These are phyloP conservation scores for Trapa bicornis DNA, from an alignment of 345 rosid genomes.

Conservation along the genomic window DNA sequence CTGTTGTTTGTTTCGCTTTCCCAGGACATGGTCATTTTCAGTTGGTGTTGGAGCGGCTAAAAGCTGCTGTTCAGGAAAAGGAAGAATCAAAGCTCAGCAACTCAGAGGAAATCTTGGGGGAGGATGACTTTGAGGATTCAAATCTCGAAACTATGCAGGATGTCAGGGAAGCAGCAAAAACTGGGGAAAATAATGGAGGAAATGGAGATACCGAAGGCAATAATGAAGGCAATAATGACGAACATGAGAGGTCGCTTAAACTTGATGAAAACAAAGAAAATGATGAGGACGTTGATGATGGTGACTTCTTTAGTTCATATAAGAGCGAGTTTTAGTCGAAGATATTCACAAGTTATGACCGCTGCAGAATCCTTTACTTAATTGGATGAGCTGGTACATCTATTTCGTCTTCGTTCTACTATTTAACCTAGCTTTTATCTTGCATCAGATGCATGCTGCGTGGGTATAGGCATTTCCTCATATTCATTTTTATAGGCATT, in stretches of 20 bases:
- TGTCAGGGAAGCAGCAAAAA: conserved; percentile 2
- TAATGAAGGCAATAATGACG: not conserved
- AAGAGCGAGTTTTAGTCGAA: conserved; percentile 1
- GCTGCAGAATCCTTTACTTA: not conserved
- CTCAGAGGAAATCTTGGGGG: conserved; percentile 19
- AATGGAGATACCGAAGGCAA: conserved; percentile 2
- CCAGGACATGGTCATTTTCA: conserved; percentile 55
- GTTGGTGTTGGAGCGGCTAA: conserved; percentile 45
- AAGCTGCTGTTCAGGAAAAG: conserved; percentile 32
- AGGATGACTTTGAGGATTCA: conserved; percentile 24
- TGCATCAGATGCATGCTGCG: too few species aligned
- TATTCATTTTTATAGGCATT: too few species aligned
- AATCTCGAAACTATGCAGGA: conserved; percentile 14
- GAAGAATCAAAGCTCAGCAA: conserved; percentile 25
- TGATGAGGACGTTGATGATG: not conserved
- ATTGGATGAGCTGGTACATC: too few species aligned
- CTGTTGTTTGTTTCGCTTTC: not conserved
- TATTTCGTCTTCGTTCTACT: too few species aligned
- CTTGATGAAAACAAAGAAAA: not conserved
- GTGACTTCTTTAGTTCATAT: conserved; percentile 10
- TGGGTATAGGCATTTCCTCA: too few species aligned
- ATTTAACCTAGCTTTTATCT: too few species aligned
- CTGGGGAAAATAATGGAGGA: conserved; percentile 1
- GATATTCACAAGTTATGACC: not conserved
- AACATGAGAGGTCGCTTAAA: not conserved